These are phyloP conservation scores for Solanum clarkiae DNA, from an alignment of 257 asterid genomes.

Conservation along the genomic window DNA sequence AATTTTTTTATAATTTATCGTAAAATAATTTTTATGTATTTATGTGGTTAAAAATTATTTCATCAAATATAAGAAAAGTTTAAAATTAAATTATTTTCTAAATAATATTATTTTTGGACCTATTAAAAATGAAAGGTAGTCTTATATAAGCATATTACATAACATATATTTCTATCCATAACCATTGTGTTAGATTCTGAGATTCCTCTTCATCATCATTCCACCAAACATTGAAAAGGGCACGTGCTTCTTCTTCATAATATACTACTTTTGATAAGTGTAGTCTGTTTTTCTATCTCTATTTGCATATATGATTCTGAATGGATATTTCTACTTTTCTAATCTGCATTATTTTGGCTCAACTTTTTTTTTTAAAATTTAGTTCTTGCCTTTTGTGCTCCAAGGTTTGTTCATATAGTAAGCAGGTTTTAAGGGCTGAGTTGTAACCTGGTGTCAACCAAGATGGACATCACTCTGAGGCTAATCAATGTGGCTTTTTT, in stretches of 20 bases:
- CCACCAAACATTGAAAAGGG: not conserved
- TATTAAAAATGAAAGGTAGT: no score
- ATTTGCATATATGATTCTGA: not conserved
- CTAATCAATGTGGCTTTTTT: constrained; percentile 33
- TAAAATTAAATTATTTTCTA: no score
- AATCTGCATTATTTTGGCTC: not conserved
- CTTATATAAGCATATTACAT: not conserved
- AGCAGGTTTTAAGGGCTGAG: not conserved
- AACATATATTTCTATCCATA: not conserved
- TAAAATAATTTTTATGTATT: no score
- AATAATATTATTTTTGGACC: no score
- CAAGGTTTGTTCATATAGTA: not conserved
- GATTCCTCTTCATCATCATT: constrained; percentile 21
- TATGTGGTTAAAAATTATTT: no score
- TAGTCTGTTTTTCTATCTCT: not conserved
- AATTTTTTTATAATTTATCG: no score
- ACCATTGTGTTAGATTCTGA: constrained; percentile 5
- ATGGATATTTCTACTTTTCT: not conserved
- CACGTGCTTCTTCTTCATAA: constrained; percentile 38
- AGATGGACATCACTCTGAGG: constrained; percentile 36
- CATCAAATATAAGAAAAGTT: no score
- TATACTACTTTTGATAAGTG: not conserved
- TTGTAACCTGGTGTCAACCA: not conserved
- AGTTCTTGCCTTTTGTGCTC: not conserved
- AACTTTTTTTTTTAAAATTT: not conserved